Conservation (phyloP, 1,139 yeast genomes). For the Yamadazyma pseudoaaseri region DNA sequence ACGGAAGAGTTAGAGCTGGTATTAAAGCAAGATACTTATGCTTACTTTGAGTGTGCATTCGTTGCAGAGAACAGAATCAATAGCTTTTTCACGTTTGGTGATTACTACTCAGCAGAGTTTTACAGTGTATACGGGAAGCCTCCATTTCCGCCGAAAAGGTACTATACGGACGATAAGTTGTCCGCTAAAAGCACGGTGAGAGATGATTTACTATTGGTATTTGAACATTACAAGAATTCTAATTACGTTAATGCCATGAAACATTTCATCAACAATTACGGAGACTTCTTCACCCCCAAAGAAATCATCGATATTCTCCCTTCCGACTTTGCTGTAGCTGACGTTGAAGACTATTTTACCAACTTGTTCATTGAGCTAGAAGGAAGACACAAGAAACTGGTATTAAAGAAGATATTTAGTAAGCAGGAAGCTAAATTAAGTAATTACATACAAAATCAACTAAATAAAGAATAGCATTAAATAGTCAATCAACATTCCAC, state of each 20-base stretch:
- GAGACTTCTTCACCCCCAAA: slow-evolving; percentile 16
- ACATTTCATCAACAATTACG: slow-evolving; percentile 31
- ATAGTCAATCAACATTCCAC: slow-evolving; percentile 78
- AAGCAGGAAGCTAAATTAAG: slow-evolving; percentile 26
- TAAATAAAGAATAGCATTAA: slow-evolving; percentile 47
- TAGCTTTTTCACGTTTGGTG: slow-evolving; percentile 10
- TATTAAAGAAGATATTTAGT: slow-evolving; percentile 27
- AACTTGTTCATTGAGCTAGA: slow-evolving; percentile 22
- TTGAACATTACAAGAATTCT: slow-evolving; percentile 20
- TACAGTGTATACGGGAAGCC: slow-evolving; percentile 22
- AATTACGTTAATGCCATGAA: slow-evolving; percentile 19
- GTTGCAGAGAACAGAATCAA: slow-evolving; percentile 6
- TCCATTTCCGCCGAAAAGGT: slow-evolving; percentile 22
- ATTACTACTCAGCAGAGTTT: slow-evolving; percentile 37
- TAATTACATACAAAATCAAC: slow-evolving; percentile 15
- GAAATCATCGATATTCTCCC: slow-evolving; percentile 34
- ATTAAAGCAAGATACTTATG: slow-evolving; percentile 5
- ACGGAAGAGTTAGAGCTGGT: slow-evolving; percentile 2
- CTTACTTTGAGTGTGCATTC: slow-evolving; percentile 10
- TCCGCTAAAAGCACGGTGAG: slow-evolving; percentile 1
- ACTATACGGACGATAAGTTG: slow-evolving; percentile 15
- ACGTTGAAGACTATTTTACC: slow-evolving; percentile 28
- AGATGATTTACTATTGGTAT: slow-evolving; percentile 11
- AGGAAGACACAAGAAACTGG: slow-evolving; percentile 17
- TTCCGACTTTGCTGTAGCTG: slow-evolving; percentile 28